Evolutionary conservation across 495 filamentous ascomycete genomes (phyloP).

Genomic region (Xylaria flabelliformis): DNA sequence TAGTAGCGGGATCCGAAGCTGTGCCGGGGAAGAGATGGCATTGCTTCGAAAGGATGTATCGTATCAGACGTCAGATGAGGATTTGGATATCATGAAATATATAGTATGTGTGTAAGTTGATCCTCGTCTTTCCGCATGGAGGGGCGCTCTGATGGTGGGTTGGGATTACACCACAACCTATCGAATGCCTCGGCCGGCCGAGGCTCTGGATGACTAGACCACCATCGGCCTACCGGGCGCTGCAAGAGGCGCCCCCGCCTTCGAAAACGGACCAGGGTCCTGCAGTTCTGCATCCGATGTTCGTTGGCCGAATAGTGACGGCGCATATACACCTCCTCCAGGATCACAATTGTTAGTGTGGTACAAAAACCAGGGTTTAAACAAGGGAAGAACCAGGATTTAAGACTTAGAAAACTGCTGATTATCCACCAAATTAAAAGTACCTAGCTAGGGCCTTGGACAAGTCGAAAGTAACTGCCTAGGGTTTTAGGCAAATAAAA

Average conservation of each 20-base stretch:
- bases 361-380: no score
- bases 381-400: no score
- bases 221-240: not conserved
- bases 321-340: no score
- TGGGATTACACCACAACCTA: slow-evolving; percentile 4
- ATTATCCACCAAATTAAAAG: no score
- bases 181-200: slow-evolving; percentile 7
- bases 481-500: no score
- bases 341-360: no score
- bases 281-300: not conserved
- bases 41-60: not conserved
- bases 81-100: not conserved
- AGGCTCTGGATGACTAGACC: slow-evolving; percentile 3
- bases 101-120: not conserved
- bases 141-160: not conserved
- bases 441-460: no score
- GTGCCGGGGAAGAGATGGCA: no score
- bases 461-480: no score
- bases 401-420: no score
- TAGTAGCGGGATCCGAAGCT: not conserved
- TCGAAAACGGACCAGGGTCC: not conserved
- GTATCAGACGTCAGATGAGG: not conserved
- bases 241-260: not conserved
- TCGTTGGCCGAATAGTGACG: slow-evolving; percentile 4
- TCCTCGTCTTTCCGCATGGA: not conserved